Evolutionary conservation across 2,329 filamentous ascomycete species (phyloP).

Genomic region (Colletotrichum sojae): DNA sequence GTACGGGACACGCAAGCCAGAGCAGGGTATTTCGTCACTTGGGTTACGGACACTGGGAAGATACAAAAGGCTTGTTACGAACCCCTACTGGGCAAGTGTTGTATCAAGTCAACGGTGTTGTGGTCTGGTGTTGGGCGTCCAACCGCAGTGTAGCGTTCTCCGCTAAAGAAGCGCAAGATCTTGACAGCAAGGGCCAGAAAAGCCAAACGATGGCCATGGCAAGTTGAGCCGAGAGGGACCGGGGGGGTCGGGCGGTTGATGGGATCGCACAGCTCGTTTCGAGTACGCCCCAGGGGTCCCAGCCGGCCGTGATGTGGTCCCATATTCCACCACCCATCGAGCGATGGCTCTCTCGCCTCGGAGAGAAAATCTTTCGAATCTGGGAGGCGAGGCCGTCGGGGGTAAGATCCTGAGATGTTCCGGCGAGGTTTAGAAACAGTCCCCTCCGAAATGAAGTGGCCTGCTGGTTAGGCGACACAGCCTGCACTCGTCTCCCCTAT

Average conservation of each 20-base stretch:
- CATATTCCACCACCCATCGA: conserved; percentile 21
- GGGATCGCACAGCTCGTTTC: conserved; percentile 24
- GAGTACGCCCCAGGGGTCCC: not conserved
- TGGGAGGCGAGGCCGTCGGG: not conserved
- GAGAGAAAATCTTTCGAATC: conserved; percentile 1
- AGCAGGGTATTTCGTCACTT: not conserved
- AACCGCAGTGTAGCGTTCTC: conserved; percentile 8
- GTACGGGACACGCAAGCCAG: conserved; percentile 21
- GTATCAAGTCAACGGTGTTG: not conserved
- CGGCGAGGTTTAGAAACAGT: not conserved
- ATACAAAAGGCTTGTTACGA: no score
- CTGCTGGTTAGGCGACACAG: not conserved
- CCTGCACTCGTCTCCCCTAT: conserved; percentile 15
- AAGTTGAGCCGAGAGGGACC: conserved; percentile 19
- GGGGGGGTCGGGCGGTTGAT: not conserved
- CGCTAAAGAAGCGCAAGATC: conserved; percentile 39
- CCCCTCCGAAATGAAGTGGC: conserved; percentile 19
- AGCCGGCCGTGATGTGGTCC: conserved; percentile 12
- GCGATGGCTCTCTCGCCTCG: not conserved
- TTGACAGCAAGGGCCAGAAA: conserved; percentile 21
- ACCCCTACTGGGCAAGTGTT: not conserved
- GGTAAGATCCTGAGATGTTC: conserved; percentile 1
- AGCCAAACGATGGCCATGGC: not conserved
- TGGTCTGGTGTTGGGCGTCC: no score
- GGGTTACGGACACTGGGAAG: not conserved